A percentile compares a stretch with the other conserved stretches of the same genome.
Conservation (phyloP, 495 filamentous ascomycete genomes). For the Tricharina praecox region DNA sequence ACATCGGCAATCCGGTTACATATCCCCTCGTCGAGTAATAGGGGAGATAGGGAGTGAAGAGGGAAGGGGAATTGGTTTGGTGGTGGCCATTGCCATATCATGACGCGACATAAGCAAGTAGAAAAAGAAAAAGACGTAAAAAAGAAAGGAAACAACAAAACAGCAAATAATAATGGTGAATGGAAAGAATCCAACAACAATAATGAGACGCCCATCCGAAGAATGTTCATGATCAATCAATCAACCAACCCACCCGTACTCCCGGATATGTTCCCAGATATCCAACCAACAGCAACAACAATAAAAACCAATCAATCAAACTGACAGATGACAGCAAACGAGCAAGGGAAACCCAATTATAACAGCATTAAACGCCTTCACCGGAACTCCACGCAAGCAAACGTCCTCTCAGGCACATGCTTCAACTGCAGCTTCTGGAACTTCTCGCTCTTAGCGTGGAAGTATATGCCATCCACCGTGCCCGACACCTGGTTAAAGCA, state of each 20-base stretch:
- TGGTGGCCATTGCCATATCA: no score
- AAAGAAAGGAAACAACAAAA: no score
- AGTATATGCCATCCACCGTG: conserved; percentile 83
- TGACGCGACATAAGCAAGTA: no score
- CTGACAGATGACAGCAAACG: no score
- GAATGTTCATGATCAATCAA: no score
- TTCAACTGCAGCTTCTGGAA: conserved; percentile 86
- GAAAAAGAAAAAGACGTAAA: no score
- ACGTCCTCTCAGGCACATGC: conserved; percentile 77
- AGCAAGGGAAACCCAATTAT: no score
- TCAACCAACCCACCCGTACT: neutral
- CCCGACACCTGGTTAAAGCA: conserved; percentile 89
- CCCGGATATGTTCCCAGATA: neutral
- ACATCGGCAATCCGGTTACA: no score
- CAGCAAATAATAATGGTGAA: no score
- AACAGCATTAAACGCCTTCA: conserved; percentile 40
- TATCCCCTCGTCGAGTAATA: no score
- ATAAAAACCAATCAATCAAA: neutral
- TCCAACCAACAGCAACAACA: neutral
- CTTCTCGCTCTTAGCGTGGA: conserved; percentile 94
- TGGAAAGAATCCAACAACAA: conserved; percentile 2
- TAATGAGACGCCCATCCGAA: neutral
- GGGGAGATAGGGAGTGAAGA: no score
- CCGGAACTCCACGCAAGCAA: conserved; percentile 82
- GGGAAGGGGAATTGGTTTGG: no score